Evolutionary conservation across 2,329 filamentous ascomycete species (phyloP).

Genomic region (Claviceps fusiformis): DNA sequence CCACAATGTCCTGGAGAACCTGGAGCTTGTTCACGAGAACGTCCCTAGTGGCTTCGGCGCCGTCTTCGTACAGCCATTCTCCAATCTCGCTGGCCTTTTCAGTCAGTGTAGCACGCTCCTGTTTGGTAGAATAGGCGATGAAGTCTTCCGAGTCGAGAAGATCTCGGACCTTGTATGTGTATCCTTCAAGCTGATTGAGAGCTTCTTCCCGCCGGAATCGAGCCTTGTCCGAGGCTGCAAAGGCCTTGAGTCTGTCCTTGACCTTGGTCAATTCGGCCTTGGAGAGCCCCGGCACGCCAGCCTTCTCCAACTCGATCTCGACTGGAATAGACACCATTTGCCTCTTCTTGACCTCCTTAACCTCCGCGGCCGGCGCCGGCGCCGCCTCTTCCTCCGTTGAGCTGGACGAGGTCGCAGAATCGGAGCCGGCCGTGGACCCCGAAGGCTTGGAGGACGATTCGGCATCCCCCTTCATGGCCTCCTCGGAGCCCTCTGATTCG

Average conservation of each 20-base stretch:
- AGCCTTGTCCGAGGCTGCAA: slow-evolving; percentile 72
- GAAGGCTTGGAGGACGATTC: slow-evolving; percentile 13
- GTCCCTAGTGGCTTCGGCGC: slow-evolving; percentile 59
- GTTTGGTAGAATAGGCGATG: slow-evolving; percentile 53
- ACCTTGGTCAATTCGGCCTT: slow-evolving; percentile 34
- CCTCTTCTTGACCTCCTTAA: slow-evolving; percentile 45
- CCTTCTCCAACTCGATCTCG: slow-evolving; percentile 32
- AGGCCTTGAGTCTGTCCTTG: slow-evolving; percentile 65
- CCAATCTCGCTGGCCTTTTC: slow-evolving; percentile 54
- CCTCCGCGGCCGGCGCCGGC: slow-evolving; percentile 29
- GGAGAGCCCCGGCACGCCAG: slow-evolving; percentile 35
- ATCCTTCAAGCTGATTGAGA: slow-evolving; percentile 84
- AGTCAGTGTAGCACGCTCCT: slow-evolving; percentile 53
- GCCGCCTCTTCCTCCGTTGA: slow-evolving; percentile 28
- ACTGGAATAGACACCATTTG: slow-evolving; percentile 43
- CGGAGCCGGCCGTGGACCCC: slow-evolving; percentile 1
- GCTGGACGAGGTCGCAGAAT: slow-evolving; percentile 15
- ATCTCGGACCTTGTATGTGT: slow-evolving; percentile 79
- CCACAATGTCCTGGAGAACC: slow-evolving; percentile 62
- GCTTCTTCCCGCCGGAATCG: slow-evolving; percentile 70
- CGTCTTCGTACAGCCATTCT: slow-evolving; percentile 87
- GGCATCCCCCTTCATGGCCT: slow-evolving; percentile 29
- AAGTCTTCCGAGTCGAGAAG: slow-evolving; percentile 68
- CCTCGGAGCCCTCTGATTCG: slow-evolving; percentile 19
- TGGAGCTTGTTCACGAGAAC: slow-evolving; percentile 66